These are phyloP conservation scores for Ceratobasidium sp. DNA, from an alignment of 1,284 basidiomycete species.

Conservation along the genomic window DNA sequence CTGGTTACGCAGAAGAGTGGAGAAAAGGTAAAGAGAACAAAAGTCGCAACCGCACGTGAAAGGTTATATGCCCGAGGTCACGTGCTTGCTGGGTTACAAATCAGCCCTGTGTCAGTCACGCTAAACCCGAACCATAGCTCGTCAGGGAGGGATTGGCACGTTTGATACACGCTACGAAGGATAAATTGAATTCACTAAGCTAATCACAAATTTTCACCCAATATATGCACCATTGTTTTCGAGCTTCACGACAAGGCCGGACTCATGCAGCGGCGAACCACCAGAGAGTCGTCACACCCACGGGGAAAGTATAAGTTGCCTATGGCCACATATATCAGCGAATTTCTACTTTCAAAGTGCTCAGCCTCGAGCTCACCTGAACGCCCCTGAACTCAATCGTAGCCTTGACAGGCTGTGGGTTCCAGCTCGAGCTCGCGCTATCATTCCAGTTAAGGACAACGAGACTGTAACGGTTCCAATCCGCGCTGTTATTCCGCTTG, in stretches of 20 bases:
- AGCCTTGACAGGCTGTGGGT: constrained; percentile 69
- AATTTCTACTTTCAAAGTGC: neutral
- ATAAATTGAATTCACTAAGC: neutral
- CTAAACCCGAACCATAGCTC: no score
- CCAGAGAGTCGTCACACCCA: constrained; percentile 68
- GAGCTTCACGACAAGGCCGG: neutral
- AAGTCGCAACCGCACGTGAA: neutral
- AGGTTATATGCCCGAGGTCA: neutral
- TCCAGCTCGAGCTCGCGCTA: constrained; percentile 65
- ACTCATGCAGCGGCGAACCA: constrained; percentile 58
- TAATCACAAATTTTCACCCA: neutral
- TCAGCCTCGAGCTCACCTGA: constrained; percentile 63
- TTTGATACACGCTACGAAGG: no score
- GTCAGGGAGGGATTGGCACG: no score
- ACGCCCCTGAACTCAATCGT: constrained; percentile 79
- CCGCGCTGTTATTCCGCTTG: constrained; percentile 64
- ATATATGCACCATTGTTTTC: constrained; percentile 1
- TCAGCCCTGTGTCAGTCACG: no score
- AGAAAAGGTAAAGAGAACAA: neutral
- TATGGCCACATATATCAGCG: constrained; percentile 50
- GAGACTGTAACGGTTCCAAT: constrained; percentile 61
- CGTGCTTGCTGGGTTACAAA: neutral
- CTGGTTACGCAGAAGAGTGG: neutral
- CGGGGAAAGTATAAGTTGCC: constrained; percentile 76
- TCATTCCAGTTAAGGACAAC: constrained; percentile 59